Conservation (phyloP, 306 rosid genomes). For the Castanea sativa region DNA sequence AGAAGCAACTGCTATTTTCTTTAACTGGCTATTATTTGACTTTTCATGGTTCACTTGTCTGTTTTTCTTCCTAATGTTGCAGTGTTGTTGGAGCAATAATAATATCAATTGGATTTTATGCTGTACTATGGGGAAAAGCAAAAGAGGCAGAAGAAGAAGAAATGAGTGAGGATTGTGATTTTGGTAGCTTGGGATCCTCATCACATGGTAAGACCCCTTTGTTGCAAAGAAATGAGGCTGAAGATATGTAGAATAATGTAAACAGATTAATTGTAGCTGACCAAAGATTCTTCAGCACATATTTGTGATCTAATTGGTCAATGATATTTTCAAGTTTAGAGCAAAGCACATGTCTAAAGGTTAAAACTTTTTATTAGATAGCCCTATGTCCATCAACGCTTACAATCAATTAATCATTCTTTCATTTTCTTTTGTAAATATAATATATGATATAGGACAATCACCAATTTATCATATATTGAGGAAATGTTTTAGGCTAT, state of each 20-base stretch:
- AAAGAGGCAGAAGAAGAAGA: conserved; percentile 11
- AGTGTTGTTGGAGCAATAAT: conserved; percentile 37
- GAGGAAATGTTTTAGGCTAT: not conserved
- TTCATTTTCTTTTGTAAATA: not conserved
- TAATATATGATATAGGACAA: not conserved
- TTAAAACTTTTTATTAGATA: not conserved
- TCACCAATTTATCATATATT: too few relatives aligned
- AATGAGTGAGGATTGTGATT: conserved; percentile 6
- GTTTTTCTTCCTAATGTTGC: not conserved
- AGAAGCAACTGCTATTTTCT: not conserved
- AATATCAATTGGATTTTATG: conserved; percentile 36
- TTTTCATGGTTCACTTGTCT: not conserved
- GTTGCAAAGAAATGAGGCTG: conserved; percentile 20
- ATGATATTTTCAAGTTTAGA: not conserved
- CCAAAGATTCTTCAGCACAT: not conserved
- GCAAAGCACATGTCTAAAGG: not conserved
- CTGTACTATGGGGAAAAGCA: conserved; percentile 34
- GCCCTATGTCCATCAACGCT: not conserved
- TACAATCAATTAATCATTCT: not conserved
- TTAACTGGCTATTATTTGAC: not conserved
- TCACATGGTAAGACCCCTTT: conserved; percentile 27
- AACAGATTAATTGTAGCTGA: not conserved
- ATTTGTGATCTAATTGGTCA: not conserved
- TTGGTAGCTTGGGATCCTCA: not conserved
- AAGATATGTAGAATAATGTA: not conserved